Evolutionary conservation across 139 green algal genomes (phyloP).

Genomic region (Chlorella sp.): DNA sequence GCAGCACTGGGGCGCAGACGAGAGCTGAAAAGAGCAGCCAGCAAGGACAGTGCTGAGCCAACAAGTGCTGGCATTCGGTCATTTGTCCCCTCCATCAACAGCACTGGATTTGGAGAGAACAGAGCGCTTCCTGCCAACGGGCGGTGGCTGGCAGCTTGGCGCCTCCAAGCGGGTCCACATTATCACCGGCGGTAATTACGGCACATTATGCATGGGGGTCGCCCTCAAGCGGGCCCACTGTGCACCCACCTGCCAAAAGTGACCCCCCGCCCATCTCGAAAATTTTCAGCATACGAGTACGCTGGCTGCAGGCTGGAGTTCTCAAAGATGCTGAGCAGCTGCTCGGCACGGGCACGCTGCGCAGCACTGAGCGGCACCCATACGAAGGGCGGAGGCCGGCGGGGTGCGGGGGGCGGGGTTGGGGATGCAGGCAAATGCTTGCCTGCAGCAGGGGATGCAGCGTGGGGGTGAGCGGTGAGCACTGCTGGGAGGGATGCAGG

Average conservation of each 20-base stretch:
- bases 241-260: conserved; percentile 23
- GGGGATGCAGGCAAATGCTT: background rate
- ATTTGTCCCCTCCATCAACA: too few relatives aligned
- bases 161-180: too few relatives aligned
- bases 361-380: background rate
- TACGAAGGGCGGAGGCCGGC: background rate
- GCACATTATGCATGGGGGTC: too few relatives aligned
- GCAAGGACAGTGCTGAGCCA: too few relatives aligned
- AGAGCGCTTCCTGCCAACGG: too few relatives aligned
- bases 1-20: too few relatives aligned
- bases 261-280: conserved; percentile 24
- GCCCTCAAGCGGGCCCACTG: too few relatives aligned
- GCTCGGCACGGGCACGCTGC: background rate
- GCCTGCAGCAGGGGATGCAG: background rate
- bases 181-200: too few relatives aligned
- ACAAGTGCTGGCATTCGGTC: too few relatives aligned
- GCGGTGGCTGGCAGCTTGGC: too few relatives aligned
- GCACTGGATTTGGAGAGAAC: too few relatives aligned
- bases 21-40: too few relatives aligned
- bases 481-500: background rate
- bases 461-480: background rate
- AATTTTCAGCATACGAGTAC: conserved; percentile 17
- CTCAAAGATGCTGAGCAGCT: conserved; percentile 27
- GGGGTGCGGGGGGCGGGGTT: background rate
- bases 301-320: background rate